Conservation (phyloP, 148 eudicot genomes). For the Limonium bicolor region DNA sequence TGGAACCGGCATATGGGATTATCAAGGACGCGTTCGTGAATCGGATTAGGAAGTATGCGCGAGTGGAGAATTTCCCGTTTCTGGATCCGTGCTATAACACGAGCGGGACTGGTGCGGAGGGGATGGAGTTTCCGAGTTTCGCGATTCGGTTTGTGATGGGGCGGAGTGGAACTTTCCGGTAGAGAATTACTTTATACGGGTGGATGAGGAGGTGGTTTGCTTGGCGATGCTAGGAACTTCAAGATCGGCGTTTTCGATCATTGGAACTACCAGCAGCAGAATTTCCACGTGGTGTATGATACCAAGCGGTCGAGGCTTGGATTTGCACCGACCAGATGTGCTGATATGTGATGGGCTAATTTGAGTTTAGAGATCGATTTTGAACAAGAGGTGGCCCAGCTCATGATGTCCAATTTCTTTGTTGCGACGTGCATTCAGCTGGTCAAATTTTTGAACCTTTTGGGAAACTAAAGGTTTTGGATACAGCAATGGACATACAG, state of each 20-base stretch:
- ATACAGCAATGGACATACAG: too few species aligned
- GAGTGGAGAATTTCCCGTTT: slow-evolving; percentile 49
- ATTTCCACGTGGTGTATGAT: slow-evolving; percentile 78
- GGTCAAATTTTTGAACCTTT: too few species aligned
- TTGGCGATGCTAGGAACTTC: slow-evolving; percentile 65
- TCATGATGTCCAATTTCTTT: too few species aligned
- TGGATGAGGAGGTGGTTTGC: slow-evolving; percentile 64
- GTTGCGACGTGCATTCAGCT: too few species aligned
- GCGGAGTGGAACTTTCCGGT: slow-evolving; percentile 77
- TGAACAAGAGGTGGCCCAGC: too few species aligned
- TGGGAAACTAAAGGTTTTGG: too few species aligned
- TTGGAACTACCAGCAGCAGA: slow-evolving; percentile 95
- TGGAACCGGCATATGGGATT: slow-evolving; percentile 51
- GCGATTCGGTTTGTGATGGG: slow-evolving; percentile 63
- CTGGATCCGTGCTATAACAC: slow-evolving; percentile 81
- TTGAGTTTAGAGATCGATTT: too few species aligned
- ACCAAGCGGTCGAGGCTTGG: slow-evolving; percentile 79
- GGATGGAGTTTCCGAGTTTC: slow-evolving; percentile 48
- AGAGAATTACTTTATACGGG: slow-evolving; percentile 67
- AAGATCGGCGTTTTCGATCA: slow-evolving; percentile 49
- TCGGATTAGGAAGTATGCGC: slow-evolving; percentile 27
- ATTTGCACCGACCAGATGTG: slow-evolving; percentile 70
- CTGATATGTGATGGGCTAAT: slow-evolving; percentile 47
- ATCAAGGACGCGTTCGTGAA: slow-evolving; percentile 54
- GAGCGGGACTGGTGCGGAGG: slow-evolving; percentile 55